These are phyloP conservation scores for Pneumocystis oryctolagi DNA, from an alignment of 1,139 yeast species.

Conservation along the genomic window DNA sequence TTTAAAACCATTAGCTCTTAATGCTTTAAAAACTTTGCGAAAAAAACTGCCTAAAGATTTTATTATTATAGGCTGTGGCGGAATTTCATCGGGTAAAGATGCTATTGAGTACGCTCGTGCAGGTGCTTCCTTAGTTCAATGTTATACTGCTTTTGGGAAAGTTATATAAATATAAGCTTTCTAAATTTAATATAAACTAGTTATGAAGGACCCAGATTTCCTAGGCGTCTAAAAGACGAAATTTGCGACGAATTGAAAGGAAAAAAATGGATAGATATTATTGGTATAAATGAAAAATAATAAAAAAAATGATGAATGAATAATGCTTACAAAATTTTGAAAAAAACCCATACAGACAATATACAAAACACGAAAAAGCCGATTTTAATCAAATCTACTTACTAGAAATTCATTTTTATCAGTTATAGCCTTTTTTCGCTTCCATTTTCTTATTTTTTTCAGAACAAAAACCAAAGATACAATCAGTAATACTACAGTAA, in stretches of 20 bases:
- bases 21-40: slow-evolving; percentile 55
- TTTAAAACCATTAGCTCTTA: slow-evolving; percentile 62
- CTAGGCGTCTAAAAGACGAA: slow-evolving; percentile 64
- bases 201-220: slow-evolving; percentile 81
- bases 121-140: slow-evolving; percentile 76
- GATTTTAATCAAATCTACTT: background rate
- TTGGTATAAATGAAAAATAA: slow-evolving; percentile 28
- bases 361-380: background rate
- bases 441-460: background rate
- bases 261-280: slow-evolving; percentile 67
- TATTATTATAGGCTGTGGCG: slow-evolving; percentile 87
- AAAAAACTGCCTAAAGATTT: slow-evolving; percentile 60
- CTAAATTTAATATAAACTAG: slow-evolving; percentile 20
- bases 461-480: background rate
- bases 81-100: slow-evolving; percentile 69
- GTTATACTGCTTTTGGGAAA: slow-evolving; percentile 64
- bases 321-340: background rate
- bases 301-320: slow-evolving; percentile 15
- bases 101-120: slow-evolving; percentile 85
- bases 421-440: background rate
- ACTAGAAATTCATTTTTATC: background rate
- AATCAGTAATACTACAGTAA: background rate
- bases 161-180: background rate
- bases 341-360: background rate
- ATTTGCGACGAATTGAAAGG: slow-evolving; percentile 53